A percentile compares a stretch with the other conserved stretches of the same genome.
phyloP scores from a whole-genome alignment of 805 yeast genomes.

The Lipomyces starkeyi region DNA sequence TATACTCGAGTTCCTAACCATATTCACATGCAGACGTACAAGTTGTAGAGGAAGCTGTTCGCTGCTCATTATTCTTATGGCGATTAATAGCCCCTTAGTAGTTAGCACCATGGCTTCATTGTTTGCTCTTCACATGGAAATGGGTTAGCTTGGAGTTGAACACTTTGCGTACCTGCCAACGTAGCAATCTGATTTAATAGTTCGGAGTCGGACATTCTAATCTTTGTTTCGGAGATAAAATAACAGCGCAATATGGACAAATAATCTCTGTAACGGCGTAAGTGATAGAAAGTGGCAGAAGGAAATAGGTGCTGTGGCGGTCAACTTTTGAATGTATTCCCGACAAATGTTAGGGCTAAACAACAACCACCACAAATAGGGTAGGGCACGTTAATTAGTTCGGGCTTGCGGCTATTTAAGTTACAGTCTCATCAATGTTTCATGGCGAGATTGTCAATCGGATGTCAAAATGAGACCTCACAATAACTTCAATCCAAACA shows the following conservation, averaged over 20 bases:
- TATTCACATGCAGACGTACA: background rate
- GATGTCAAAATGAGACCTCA: no score
- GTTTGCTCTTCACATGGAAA: background rate
- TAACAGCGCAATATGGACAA: background rate
- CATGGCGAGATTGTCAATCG: no score
- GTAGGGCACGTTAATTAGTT: no score
- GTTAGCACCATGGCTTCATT: background rate
- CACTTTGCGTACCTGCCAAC: conserved; percentile 34
- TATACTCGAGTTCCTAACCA: background rate
- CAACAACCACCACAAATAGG: no score
- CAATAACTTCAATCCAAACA: background rate
- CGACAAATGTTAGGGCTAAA: no score
- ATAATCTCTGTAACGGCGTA: background rate
- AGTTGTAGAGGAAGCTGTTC: conserved; percentile 10
- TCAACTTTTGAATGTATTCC: no score
- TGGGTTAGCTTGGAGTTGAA: background rate
- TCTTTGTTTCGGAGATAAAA: background rate
- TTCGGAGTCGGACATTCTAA: conserved; percentile 37
- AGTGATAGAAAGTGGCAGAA: background rate
- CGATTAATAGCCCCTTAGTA: conserved; percentile 37
- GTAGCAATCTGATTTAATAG: conserved; percentile 37
- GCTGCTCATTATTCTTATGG: conserved; percentile 32
- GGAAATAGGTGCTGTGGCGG: no score
- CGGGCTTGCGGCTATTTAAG: no score
- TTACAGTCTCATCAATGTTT: no score